These are phyloP conservation scores for Coemansia sp. DNA, from an alignment of 192 early-diverging fungal species.

Conservation along the genomic window DNA sequence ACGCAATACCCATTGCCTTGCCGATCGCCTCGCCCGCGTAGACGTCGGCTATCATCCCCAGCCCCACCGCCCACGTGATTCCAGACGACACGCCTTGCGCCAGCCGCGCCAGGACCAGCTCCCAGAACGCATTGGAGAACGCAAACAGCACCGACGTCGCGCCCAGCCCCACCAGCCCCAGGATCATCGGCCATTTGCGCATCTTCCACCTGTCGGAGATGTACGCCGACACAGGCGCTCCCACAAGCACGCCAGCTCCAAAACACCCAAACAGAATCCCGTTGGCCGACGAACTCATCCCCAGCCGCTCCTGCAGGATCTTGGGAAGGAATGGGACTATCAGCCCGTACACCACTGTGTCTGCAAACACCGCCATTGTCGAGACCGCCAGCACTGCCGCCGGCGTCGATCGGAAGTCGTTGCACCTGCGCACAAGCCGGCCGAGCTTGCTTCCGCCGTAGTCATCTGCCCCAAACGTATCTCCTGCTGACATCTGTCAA, in stretches of 20 bases:
- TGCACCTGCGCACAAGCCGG: constrained; percentile 33
- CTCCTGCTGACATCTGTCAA: background rate
- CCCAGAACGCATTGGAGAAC: constrained; percentile 61
- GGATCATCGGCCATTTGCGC: constrained; percentile 72
- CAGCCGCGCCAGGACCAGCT: constrained; percentile 66
- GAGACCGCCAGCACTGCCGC: constrained; percentile 44
- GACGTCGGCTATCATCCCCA: constrained; percentile 72
- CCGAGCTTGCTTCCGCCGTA: constrained; percentile 24
- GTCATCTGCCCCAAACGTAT: constrained; percentile 15
- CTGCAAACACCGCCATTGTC: constrained; percentile 64
- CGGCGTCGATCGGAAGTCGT: constrained; percentile 42
- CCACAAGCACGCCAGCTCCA: constrained; percentile 64
- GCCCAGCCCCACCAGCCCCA: constrained; percentile 65
- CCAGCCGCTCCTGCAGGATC: constrained; percentile 61
- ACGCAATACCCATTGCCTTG: constrained; percentile 69
- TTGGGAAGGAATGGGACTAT: constrained; percentile 70
- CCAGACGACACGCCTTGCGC: constrained; percentile 73
- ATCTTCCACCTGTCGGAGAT: constrained; percentile 71
- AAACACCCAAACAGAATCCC: constrained; percentile 73
- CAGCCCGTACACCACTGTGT: constrained; percentile 70
- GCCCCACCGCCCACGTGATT: constrained; percentile 70
- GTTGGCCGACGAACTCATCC: constrained; percentile 57
- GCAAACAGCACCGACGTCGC: constrained; percentile 67
- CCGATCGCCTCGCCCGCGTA: constrained; percentile 64
- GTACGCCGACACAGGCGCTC: constrained; percentile 67